phyloP scores from a whole-genome alignment of 164 flowering plant species.

The Magnolia sinica region DNA sequence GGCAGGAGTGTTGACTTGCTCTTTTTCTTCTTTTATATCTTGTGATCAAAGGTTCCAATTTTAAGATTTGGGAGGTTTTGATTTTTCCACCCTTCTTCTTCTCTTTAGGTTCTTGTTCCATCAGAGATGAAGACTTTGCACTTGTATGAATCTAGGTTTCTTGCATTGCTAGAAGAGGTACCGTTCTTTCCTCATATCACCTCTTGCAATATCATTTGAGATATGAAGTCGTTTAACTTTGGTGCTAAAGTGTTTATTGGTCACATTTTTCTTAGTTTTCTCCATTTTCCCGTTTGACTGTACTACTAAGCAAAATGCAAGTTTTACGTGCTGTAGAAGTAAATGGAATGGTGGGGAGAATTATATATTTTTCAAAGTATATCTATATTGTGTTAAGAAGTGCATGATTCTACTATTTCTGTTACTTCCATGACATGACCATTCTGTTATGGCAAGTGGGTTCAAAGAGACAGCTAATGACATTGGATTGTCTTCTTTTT shows the following conservation, averaged over 20 bases:
- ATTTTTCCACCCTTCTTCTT: not conserved
- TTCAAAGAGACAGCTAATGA: not conserved
- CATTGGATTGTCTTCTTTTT: too few relatives aligned
- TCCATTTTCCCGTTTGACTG: not conserved
- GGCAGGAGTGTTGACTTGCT: too few relatives aligned
- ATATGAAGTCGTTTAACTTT: not conserved
- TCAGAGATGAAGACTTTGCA: conserved; percentile 61
- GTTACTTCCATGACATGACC: not conserved
- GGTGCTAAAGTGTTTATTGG: not conserved
- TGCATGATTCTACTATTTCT: not conserved
- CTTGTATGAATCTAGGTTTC: conserved; percentile 68
- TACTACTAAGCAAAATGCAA: not conserved
- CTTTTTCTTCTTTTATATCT: not conserved
- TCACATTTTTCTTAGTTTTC: not conserved
- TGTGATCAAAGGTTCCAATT: not conserved
- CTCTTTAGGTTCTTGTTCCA: conserved; percentile 57
- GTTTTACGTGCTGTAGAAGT: not conserved
- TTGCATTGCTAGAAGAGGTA: conserved; percentile 69
- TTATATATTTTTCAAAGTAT: too few relatives aligned
- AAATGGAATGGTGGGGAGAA: not conserved
- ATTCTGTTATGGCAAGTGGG: not conserved
- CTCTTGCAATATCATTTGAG: not conserved
- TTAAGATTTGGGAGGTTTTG: not conserved
- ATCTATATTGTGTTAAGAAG: too few relatives aligned
- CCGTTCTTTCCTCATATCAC: not conserved